Evolutionary conservation across 139 green algal species (phyloP).

Genomic region (Zygnema circumcarinatum): DNA sequence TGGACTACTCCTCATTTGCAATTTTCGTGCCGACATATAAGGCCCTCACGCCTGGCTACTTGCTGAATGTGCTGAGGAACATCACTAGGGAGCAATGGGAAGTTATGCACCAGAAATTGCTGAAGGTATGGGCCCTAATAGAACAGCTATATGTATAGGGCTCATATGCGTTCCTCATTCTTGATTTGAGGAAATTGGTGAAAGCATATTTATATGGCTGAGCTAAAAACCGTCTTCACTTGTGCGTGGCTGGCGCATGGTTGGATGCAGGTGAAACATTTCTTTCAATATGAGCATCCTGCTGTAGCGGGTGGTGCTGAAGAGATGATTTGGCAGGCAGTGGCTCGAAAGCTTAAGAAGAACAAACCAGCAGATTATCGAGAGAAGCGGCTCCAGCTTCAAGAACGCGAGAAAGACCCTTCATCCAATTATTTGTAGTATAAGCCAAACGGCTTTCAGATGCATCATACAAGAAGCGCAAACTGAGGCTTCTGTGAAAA

Average conservation of each 20-base stretch:
- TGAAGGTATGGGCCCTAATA: conserved; percentile 8
- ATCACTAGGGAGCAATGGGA: conserved; percentile 32
- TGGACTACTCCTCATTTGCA: conserved; percentile 49
- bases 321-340: conserved; percentile 41
- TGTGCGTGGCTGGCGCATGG: too few relatives aligned
- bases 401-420: background rate
- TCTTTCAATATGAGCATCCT: conserved; percentile 17
- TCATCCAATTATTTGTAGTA: background rate
- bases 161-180: too few relatives aligned
- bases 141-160: too few relatives aligned
- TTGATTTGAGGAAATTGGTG: too few relatives aligned
- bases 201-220: too few relatives aligned
- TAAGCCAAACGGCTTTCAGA: too few relatives aligned
- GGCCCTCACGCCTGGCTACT: conserved; percentile 27
- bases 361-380: background rate
- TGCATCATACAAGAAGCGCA: too few relatives aligned
- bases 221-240: too few relatives aligned
- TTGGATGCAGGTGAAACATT: conserved; percentile 10
- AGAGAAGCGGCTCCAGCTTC: background rate
- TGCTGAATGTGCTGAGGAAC: conserved; percentile 36
- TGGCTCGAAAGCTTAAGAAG: conserved; percentile 10
- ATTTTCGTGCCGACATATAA: conserved; percentile 41
- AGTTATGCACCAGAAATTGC: conserved; percentile 1
- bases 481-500: too few relatives aligned
- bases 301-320: background rate